Evolutionary conservation across 805 yeast genomes (phyloP), one percentile per base, ranked within the genome.

Genomic region (Wickerhamiella azyma): DNA sequence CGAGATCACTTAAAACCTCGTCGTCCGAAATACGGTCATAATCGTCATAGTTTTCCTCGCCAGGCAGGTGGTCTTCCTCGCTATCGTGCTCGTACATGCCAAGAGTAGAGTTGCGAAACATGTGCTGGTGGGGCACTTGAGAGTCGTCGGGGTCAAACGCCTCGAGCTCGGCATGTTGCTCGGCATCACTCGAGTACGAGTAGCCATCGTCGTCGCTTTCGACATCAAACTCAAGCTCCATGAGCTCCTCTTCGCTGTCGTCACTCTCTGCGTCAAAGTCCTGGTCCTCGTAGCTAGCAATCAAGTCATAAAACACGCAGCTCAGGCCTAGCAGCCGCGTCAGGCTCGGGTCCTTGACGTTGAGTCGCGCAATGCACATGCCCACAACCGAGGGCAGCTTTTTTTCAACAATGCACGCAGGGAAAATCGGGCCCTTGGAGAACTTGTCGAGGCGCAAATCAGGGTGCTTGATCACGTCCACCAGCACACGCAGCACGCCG

Each of bases 11-110:
- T 5, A 46, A 39, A 1, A 41, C 37, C 26, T 46, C 46, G 21
- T 46, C 49, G 18, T 46, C 49, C 2, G 45, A 24, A 13, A 46
- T 30, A 16, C 41, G 48, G 21, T 46, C 48, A 24, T 40, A 46
- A 8, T 46, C 48, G 30, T 39, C 44, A 6, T 33, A 18, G 28
- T 24, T 16, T 9, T n/a, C 29, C 16, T 30, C 28, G 16, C n/a
- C n/a, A n/a, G 33, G 33, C 33, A 30, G 8, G 13, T 39, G 8
- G 13, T 39, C 37, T 2, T 26, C 43, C 8, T 28, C 43, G 10
- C 35, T 24, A n/a, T 30, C 41, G 13, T 30, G 41, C n/a, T 46
- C 48, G 21, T 35, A 35, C 45, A 46, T 40, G 1, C 48, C 48
- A 11, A 46, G 36, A 9, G 48, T 37, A 11, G 48, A 46, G 28